Evolutionary conservation across 371 early-diverging fungal species (phyloP).

Genomic region (Amoeboradix gromovi): DNA sequence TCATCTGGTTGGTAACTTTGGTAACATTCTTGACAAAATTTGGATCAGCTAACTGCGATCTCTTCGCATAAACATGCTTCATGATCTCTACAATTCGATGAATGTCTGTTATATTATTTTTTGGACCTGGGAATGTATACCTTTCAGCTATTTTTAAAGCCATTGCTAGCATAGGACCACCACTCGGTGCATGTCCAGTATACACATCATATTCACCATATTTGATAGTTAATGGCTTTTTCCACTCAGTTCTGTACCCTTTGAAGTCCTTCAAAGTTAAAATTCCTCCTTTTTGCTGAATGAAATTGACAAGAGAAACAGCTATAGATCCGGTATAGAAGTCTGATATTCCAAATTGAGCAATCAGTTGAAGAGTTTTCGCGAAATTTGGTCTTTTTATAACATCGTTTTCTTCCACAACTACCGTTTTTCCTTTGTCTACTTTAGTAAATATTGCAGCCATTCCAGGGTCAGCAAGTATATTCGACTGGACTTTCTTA

Average conservation of each 20-base stretch:
- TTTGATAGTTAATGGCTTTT: slow-evolving; percentile 3
- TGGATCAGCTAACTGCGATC: slow-evolving; percentile 56
- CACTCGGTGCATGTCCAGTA: slow-evolving; percentile 8
- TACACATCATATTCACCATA: slow-evolving; percentile 7
- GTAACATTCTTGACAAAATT: too few species aligned
- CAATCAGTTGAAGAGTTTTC: slow-evolving; percentile 43
- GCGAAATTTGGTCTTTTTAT: slow-evolving; percentile 42
- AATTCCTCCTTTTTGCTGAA: slow-evolving; percentile 41
- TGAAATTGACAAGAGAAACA: slow-evolving; percentile 28
- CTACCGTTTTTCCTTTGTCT: slow-evolving; percentile 15
- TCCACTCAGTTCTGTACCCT: slow-evolving; percentile 29
- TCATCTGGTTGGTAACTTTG: slow-evolving; percentile 24
- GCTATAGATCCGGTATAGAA: slow-evolving; percentile 78
- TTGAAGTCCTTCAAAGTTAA: slow-evolving; percentile 47
- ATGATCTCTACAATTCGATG: slow-evolving; percentile 62
- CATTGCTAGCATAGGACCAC: slow-evolving; percentile 45
- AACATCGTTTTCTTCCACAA: slow-evolving; percentile 32
- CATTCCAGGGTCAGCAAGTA: slow-evolving; percentile 2
- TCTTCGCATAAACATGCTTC: slow-evolving; percentile 60
- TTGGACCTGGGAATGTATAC: slow-evolving; percentile 27
- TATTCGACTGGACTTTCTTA: slow-evolving; percentile 7
- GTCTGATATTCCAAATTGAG: slow-evolving; percentile 40
- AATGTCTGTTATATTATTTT: slow-evolving; percentile 20
- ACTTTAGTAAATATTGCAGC: slow-evolving; percentile 5
- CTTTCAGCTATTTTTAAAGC: slow-evolving; percentile 65